Conservation (phyloP, 352 stramenopile species). For the Halophytophthora batemanensis region DNA sequence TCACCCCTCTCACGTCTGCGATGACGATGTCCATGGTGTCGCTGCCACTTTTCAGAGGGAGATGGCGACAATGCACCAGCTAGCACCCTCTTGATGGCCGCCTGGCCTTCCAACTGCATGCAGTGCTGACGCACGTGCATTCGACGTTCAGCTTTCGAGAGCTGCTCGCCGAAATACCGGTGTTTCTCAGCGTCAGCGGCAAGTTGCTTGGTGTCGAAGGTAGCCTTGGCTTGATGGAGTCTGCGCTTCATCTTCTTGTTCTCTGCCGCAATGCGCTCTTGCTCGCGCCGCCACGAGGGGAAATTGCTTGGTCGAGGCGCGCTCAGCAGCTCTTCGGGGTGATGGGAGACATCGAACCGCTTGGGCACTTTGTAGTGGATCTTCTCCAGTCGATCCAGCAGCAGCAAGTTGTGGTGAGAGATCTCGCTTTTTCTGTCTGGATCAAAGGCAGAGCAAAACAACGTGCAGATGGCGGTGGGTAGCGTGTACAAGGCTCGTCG, state of each 20-base stretch:
- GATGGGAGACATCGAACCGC: slow-evolving; percentile 61
- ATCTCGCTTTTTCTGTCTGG: slow-evolving; percentile 52
- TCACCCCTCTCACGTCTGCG: neutral
- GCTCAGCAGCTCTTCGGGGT: slow-evolving; percentile 36
- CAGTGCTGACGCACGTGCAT: slow-evolving; percentile 41
- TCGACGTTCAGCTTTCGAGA: slow-evolving; percentile 49
- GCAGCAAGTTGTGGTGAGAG: slow-evolving; percentile 41
- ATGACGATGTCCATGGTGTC: slow-evolving; percentile 7
- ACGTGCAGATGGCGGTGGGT: neutral
- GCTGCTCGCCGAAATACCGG: slow-evolving; percentile 48
- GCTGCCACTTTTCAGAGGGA: slow-evolving; percentile 4
- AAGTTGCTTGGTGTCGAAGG: slow-evolving; percentile 48
- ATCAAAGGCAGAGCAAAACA: neutral
- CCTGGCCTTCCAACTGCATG: slow-evolving; percentile 16
- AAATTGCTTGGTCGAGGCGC: slow-evolving; percentile 38
- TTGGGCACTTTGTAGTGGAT: slow-evolving; percentile 57
- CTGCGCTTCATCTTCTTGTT: slow-evolving; percentile 46
- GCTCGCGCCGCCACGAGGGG: slow-evolving; percentile 23
- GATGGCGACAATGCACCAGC: neutral
- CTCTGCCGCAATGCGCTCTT: slow-evolving; percentile 45
- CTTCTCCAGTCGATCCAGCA: slow-evolving; percentile 46
- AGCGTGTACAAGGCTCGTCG: neutral
- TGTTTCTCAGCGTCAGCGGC: slow-evolving; percentile 39
- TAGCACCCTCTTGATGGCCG: slow-evolving; percentile 3
- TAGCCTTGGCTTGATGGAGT: slow-evolving; percentile 34